Percentiles rank a stretch among this genome's conserved stretches.
These are phyloP conservation scores for Exophiala viscosa DNA, from an alignment of 2,329 filamentous ascomycete species.

Conservation along the genomic window DNA sequence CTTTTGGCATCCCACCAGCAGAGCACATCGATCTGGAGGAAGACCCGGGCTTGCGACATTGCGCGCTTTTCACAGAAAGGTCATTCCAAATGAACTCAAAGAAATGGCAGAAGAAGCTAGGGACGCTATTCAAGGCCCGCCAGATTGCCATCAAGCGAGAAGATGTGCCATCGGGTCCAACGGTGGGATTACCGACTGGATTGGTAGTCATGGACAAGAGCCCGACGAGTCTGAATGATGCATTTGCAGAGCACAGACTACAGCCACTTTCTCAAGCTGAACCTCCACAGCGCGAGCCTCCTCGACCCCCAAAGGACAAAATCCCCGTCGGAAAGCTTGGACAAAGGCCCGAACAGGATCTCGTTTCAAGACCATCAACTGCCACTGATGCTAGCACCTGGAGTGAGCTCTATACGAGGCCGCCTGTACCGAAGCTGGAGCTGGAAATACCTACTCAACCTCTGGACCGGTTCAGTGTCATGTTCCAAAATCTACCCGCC, in stretches of 20 bases:
- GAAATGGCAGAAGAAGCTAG: slow-evolving; percentile 46
- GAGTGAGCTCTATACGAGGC: slow-evolving; percentile 6
- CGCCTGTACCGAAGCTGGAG: slow-evolving; percentile 21
- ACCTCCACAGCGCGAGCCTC: slow-evolving; percentile 1
- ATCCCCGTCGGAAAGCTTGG: not conserved
- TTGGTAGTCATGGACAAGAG: slow-evolving; percentile 21
- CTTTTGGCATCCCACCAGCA: slow-evolving; percentile 6
- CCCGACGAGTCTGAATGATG: slow-evolving; percentile 1
- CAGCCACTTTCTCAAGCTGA: slow-evolving; percentile 4
- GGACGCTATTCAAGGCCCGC: slow-evolving; percentile 42
- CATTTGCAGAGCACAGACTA: slow-evolving; percentile 9
- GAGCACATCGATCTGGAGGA: slow-evolving; percentile 3
- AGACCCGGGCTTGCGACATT: slow-evolving; percentile 5
- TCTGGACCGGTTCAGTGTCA: slow-evolving; percentile 18
- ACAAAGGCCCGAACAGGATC: slow-evolving; percentile 10
- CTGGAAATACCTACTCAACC: slow-evolving; percentile 17
- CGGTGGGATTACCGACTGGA: slow-evolving; percentile 18
- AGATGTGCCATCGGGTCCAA: slow-evolving; percentile 14
- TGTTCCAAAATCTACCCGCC: slow-evolving; percentile 17
- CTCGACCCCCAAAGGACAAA: slow-evolving; percentile 4
- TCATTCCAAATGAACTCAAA: slow-evolving; percentile 29
- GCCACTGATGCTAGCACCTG: slow-evolving; percentile 12
- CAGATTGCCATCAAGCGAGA: slow-evolving; percentile 11
- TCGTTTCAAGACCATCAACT: slow-evolving; percentile 14
- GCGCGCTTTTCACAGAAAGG: slow-evolving; percentile 6